A percentile compares a stretch with the other conserved stretches of the same genome.
phyloP scores from a whole-genome alignment of 805 yeast species.

The Wickerhamiella kazuoi region DNA sequence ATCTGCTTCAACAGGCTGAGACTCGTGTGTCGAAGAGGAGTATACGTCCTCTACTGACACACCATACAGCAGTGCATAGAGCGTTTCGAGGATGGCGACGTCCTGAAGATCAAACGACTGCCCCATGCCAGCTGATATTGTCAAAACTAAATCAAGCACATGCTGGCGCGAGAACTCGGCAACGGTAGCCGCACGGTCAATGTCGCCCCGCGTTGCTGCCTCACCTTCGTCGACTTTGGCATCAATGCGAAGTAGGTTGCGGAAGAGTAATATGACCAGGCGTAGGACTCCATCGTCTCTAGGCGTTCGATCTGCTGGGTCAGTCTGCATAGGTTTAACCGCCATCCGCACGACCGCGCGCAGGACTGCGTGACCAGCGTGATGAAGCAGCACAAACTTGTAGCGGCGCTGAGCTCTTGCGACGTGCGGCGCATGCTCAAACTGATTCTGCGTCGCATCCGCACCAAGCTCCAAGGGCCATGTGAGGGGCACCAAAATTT shows the following conservation, averaged over 20 bases:
- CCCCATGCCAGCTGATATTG: slow-evolving; percentile 49
- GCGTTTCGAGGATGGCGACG: slow-evolving; percentile 46
- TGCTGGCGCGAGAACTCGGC: slow-evolving; percentile 45
- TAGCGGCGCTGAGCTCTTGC: slow-evolving; percentile 52
- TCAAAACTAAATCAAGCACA: slow-evolving; percentile 55
- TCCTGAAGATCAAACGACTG: slow-evolving; percentile 48
- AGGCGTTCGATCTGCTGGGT: slow-evolving; percentile 43
- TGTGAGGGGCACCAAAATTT: slow-evolving; percentile 64
- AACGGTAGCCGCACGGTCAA: slow-evolving; percentile 43
- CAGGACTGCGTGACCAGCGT: slow-evolving; percentile 42
- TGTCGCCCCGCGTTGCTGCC: slow-evolving; percentile 33
- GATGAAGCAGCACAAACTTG: slow-evolving; percentile 47
- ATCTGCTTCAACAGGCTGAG: no score
- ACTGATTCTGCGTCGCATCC: slow-evolving; percentile 36
- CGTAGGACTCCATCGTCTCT: slow-evolving; percentile 59
- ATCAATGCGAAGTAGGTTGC: slow-evolving; percentile 62
- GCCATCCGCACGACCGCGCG: slow-evolving; percentile 55
- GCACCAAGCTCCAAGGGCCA: slow-evolving; percentile 65
- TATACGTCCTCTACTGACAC: slow-evolving; percentile 23
- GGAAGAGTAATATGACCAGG: slow-evolving; percentile 51
- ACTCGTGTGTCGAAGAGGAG: background rate
- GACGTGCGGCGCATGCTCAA: slow-evolving; percentile 38
- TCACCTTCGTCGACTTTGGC: slow-evolving; percentile 37
- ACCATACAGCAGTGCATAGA: slow-evolving; percentile 45
- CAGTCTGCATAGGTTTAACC: slow-evolving; percentile 20